A percentile compares a stretch with the other conserved stretches of the same genome.
These are phyloP conservation scores for Phaseolus lunatus DNA, from an alignment of 306 rosid species.

Conservation along the genomic window DNA sequence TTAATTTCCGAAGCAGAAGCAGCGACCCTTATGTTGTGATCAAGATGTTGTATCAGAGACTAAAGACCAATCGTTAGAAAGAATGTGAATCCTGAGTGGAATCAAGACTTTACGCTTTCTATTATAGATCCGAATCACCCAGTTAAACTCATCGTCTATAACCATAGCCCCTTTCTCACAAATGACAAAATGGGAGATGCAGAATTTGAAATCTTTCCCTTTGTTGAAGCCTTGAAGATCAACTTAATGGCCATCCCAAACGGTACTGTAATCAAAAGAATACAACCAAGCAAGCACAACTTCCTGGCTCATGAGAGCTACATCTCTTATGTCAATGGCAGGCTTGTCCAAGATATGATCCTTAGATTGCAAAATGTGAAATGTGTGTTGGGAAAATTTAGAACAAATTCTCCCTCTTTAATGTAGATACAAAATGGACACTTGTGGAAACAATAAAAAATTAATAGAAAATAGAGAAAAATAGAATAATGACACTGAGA, in stretches of 20 bases:
- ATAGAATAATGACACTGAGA: too few species aligned
- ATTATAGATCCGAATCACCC: conserved; percentile 61
- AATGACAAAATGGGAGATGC: conserved; percentile 97
- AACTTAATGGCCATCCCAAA: conserved; percentile 58
- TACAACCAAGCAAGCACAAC: conserved; percentile 69
- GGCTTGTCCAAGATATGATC: conserved; percentile 74
- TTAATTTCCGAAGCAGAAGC: too few species aligned
- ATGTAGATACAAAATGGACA: too few species aligned
- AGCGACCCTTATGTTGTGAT: too few species aligned
- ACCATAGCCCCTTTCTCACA: conserved; percentile 87
- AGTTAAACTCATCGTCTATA: conserved; percentile 76
- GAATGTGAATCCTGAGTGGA: conserved; percentile 95
- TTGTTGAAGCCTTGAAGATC: conserved; percentile 70
- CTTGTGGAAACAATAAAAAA: too few species aligned
- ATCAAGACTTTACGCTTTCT: conserved; percentile 93
- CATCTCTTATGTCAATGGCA: conserved; percentile 59
- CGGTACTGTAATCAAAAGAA: conserved; percentile 66
- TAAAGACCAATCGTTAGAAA: conserved; percentile 84
- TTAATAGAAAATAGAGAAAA: too few species aligned
- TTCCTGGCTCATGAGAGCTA: conserved; percentile 81
- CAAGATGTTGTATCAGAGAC: too few species aligned
- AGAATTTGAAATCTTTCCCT: conserved; percentile 63
- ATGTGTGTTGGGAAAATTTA: too few species aligned
- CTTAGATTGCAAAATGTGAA: conserved; percentile 87
- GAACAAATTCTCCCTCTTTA: too few species aligned